Evolutionary conservation across 2,329 filamentous ascomycete species (phyloP).

Genomic region (Incumbomyces delicatus): DNA sequence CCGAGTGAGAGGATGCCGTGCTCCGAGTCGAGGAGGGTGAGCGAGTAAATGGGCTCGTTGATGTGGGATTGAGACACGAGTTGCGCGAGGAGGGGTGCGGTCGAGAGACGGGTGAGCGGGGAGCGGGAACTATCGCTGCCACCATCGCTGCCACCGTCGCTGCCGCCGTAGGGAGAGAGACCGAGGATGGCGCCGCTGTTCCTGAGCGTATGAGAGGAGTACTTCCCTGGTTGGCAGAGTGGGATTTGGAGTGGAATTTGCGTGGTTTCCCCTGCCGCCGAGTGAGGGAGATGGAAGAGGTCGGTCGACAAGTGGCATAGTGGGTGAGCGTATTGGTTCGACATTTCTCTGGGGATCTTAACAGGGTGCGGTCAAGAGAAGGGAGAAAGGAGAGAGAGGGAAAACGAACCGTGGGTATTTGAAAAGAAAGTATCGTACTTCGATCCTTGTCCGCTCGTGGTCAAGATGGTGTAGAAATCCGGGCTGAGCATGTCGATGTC

Average conservation of each 20-base stretch:
- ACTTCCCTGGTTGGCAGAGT: conserved; percentile 23
- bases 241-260: conserved; percentile 21
- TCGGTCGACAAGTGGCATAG: conserved; percentile 21
- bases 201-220: conserved; percentile 21
- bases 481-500: conserved; percentile 25
- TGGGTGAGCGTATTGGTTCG: conserved; percentile 17
- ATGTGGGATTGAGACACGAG: conserved; percentile 17
- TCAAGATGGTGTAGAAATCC: conserved; percentile 25
- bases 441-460: conserved; percentile 22
- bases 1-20: conserved; percentile 26
- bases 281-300: conserved; percentile 5
- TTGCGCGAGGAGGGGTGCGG: conserved; percentile 19
- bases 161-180: conserved; percentile 16
- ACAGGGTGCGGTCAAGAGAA: not conserved
- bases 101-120: conserved; percentile 21
- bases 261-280: not conserved
- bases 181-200: conserved; percentile 23
- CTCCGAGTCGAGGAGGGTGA: conserved; percentile 23
- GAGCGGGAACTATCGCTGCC: conserved; percentile 13
- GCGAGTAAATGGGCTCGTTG: conserved; percentile 21
- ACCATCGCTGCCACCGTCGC: too few species aligned
- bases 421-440: conserved; percentile 23
- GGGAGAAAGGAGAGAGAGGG: not conserved
- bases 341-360: conserved; percentile 11
- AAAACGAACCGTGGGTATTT: conserved; percentile 16